Conservation (phyloP, 1,284 basidiomycete species). For the Austroboletus niveus region DNA sequence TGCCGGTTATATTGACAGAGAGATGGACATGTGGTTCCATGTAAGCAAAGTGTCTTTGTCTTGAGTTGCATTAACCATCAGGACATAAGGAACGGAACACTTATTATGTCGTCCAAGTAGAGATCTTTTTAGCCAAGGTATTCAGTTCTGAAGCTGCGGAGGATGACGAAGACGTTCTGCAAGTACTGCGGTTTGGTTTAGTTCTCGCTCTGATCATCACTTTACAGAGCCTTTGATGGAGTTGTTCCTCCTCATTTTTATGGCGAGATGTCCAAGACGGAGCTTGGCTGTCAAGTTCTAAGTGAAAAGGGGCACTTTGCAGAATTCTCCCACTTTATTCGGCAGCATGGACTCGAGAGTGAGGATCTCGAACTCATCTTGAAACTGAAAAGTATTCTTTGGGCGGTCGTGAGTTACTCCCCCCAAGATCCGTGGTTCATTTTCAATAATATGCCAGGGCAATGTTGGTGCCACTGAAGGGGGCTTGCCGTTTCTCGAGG, state of each 20-base stretch:
- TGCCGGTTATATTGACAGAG: constrained; percentile 89
- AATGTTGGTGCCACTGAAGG: constrained; percentile 90
- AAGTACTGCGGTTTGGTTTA: constrained; percentile 22
- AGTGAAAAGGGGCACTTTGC: constrained; percentile 88
- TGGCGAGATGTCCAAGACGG: constrained; percentile 95
- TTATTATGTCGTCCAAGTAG: constrained; percentile 84
- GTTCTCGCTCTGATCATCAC: constrained; percentile 2
- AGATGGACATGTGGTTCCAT: constrained; percentile 96
- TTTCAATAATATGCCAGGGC: constrained; percentile 54
- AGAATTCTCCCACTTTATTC: constrained; percentile 90
- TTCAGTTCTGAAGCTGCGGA: constrained; percentile 60
- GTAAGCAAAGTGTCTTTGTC: constrained; percentile 44
- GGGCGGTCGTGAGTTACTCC: constrained; percentile 84
- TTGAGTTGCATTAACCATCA: constrained; percentile 8
- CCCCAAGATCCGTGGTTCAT: background rate
- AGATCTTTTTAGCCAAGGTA: constrained; percentile 79
- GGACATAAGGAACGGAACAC: constrained; percentile 74
- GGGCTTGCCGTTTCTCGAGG: constrained; percentile 92
- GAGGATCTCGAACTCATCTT: constrained; percentile 82
- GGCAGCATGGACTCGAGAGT: constrained; percentile 82
- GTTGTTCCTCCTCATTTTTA: constrained; percentile 95
- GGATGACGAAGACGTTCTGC: constrained; percentile 67
- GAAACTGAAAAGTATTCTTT: constrained; percentile 92
- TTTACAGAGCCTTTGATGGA: constrained; percentile 72
- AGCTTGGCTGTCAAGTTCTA: constrained; percentile 88